A percentile compares a stretch with the other conserved stretches of the same genome.
phyloP scores from a whole-genome alignment of 306 rosid genomes.

The Casuarina glauca region DNA sequence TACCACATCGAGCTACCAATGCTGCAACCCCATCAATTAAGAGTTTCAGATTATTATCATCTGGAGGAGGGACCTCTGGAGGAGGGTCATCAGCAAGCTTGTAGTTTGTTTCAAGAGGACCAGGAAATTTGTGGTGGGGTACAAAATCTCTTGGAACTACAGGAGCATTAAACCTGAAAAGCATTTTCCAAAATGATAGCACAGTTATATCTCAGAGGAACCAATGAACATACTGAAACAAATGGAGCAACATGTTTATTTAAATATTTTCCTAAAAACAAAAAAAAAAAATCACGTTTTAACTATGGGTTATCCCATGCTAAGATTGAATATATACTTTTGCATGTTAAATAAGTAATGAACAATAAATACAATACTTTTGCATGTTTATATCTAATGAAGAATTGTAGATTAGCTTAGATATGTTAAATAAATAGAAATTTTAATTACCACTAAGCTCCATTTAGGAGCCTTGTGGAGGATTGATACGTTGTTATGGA shows the following conservation, averaged over 20 bases:
- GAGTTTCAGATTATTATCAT: constrained; percentile 72
- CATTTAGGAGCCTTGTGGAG: not conserved
- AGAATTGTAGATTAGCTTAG: not conserved
- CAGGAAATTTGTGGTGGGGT: constrained; percentile 71
- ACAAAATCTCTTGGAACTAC: constrained; percentile 74
- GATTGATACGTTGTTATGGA: not conserved
- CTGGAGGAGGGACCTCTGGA: constrained; percentile 70
- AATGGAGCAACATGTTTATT: not conserved
- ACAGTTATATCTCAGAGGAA: constrained; percentile 4
- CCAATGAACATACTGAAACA: not conserved
- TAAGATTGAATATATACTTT: not conserved
- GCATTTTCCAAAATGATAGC: constrained; percentile 27
- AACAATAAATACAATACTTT: not conserved
- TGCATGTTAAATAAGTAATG: not conserved
- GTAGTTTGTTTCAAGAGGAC: constrained; percentile 63
- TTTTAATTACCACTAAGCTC: not conserved
- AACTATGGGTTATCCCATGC: not conserved
- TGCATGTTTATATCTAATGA: not conserved
- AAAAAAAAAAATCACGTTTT: not conserved
- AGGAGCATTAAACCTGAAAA: constrained; percentile 82
- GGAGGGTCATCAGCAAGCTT: constrained; percentile 71
- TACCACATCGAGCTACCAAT: constrained; percentile 94
- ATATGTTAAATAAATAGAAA: not conserved
- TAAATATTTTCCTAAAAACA: no score
- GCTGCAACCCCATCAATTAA: constrained; percentile 92